Base-by-base conservation (phyloP, 805 yeast species). In the Scheffersomyces lignosus region DNA sequence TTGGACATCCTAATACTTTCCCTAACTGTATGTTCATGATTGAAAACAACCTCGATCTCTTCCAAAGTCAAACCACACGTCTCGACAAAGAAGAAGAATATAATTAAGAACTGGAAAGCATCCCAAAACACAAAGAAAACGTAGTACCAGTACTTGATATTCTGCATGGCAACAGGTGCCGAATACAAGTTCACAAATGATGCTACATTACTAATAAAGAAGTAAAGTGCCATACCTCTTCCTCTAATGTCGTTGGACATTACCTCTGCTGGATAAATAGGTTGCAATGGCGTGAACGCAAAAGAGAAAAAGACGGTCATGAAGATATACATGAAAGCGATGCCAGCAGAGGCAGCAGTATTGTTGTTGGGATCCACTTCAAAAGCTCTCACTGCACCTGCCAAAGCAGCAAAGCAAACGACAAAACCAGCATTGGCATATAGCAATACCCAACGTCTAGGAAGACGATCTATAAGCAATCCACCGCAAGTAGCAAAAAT, bases 251-350 rank as follows among this genome's bases (percentile, higher is more conserved):
- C 41, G 13, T 22, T 34, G 15, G 25, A 15, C 27, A 18, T 13
- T 20, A 36, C 27, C 34, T 54, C 60, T 3, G 55, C 51, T 4
- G 66, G 63, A 36, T 64, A 64, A 18, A 61, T 52, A 12, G 64
- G 63, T 34, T 60, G 66, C 47, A 65, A 46, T 6, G 70, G 62
- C 15, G 67, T 64, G 38, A 60, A 54, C 2, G 60, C 62, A 40
- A 59, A 53, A 14, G 62, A 55, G 10, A 20, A 20, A 41, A 54
- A 58, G 15, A 52, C 47, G 7, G 51, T 51, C 24, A 49, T 50
- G 36, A 56, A 58, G n/a, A 54, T 35, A 35, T 53, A 60, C 14
- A 58, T 44, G 40, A 59, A 58, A 2, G 52, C 57, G 32, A 59
- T 45, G 15, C 48, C 58, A 5, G 37, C 41, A 4, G 56, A 51